Base-by-base conservation (phyloP, 352 stramenopile species). In the Phytophthora pini region DNA sequence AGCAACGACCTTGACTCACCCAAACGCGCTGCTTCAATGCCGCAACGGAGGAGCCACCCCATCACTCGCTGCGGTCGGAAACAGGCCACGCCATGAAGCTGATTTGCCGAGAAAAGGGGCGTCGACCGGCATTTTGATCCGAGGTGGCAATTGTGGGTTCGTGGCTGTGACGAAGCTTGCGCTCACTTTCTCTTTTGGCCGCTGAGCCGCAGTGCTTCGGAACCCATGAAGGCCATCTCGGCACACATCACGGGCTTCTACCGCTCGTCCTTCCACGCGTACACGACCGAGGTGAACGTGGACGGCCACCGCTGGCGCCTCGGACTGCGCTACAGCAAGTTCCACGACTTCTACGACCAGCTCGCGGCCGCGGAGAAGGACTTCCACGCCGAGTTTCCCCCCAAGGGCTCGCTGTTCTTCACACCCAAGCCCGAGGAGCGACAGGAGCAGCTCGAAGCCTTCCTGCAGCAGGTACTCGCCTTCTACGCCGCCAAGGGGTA, bases 401-500 rank as follows among this genome's bases (percentile, higher is more conserved):
- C 78, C 49, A 91, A 91, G 48, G 77, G 82, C 47, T 62, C 70
- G 44, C 73, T 89, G 56, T 93, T 90, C 70, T 90, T 80, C 65
- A 83, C 77, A 32, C 79, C 84, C 24, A 62, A 79, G 57, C 84
- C 84, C 1, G 68, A 80, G 43, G 68, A 89, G 52, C 77, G 84
- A 27, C 72, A 88, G 52, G 52, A 71, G 45, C 79, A 88, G 58
- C 80, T 93, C 49, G 73, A 91, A 49, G 72, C 67, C 38, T 93
- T 93, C 45, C 34, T 93, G 61, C 70, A 84, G 48, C 65, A 79
- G 22, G 73, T 76, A 27, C 51, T 91, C 20, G 68, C 47, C 56
- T 74, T 76, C 47, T 82, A 83, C 44, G 68, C 57, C 15, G 40
- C 56, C n/a, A 73, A 61, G 11, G 29, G 64, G 4, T 62, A 68